These are phyloP conservation scores for Talaromyces pinophilus DNA, from an alignment of 2,329 filamentous ascomycete species.

Conservation along the genomic window DNA sequence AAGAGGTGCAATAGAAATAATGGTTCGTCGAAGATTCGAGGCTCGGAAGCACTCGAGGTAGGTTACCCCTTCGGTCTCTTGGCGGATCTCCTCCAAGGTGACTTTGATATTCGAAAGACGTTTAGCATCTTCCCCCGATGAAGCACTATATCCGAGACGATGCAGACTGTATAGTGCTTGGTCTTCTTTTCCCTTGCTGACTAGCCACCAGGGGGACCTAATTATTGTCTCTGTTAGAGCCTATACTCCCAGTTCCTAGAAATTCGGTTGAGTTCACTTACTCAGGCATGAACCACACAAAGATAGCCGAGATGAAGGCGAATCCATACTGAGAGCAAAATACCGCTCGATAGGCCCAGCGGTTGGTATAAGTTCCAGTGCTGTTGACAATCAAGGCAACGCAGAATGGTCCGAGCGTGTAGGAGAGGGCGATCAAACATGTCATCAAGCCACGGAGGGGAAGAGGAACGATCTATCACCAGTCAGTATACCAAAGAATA, in stretches of 20 bases:
- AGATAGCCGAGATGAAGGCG: slow-evolving; percentile 35
- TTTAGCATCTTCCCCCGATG: not conserved
- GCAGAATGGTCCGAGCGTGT: slow-evolving; percentile 45
- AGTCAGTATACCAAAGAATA: not conserved
- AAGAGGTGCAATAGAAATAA: slow-evolving; percentile 43
- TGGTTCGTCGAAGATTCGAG: slow-evolving; percentile 44
- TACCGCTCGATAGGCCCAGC: slow-evolving; percentile 48
- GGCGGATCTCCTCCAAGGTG: slow-evolving; percentile 20
- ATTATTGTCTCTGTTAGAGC: not conserved
- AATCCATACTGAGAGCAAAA: slow-evolving; percentile 48
- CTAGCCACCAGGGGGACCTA: not conserved
- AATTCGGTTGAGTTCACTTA: not conserved
- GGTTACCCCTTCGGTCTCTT: slow-evolving; percentile 40
- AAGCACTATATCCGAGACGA: not conserved
- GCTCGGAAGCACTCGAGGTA: slow-evolving; percentile 47
- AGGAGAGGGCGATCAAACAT: slow-evolving; percentile 44
- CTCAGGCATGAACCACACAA: slow-evolving; percentile 24
- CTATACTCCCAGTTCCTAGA: not conserved
- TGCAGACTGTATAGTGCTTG: not conserved
- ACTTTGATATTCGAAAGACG: not conserved
- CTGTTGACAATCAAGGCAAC: slow-evolving; percentile 42
- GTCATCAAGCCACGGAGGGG: slow-evolving; percentile 40
- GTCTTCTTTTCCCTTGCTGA: not conserved
- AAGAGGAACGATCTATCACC: slow-evolving; percentile 39
- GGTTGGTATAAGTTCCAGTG: slow-evolving; percentile 39